Evolutionary conservation across 129 eudicot species (phyloP), one percentile per base, ranked within the genome.

Genomic region (Artemisia tridentata): DNA sequence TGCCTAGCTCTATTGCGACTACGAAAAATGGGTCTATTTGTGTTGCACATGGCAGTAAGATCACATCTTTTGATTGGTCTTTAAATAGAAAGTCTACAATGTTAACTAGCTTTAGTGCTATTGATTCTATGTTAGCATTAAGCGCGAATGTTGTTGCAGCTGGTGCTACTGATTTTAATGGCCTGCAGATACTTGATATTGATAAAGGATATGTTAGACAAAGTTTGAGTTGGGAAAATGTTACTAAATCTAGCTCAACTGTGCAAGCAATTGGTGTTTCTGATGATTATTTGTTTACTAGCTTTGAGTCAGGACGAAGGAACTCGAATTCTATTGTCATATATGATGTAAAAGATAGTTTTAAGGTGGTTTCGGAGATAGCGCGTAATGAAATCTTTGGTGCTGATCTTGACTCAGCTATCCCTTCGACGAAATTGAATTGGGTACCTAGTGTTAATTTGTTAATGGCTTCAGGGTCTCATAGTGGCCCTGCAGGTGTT

Each of bases 381-480:
- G 92, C 88, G 19, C 85, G 65, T 45, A 78, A 79, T 68, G 96
- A 89, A 76, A 87, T 93, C 8, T 90, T 81, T 76, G 97, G 98
- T 45, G 96, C 97, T 68, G 85, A 93, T 47, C 76, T 90, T 29
- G 84, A 75, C 78, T 85, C 92, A 7, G 91, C 90, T 0, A 85
- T 93, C 70, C 98, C 96, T 2, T 85, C 97, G 2, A 93, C 98
- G 1, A 93, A 89, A 72, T 61, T 93, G 78, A 83, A 38, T 34
- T 93, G 98, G 97, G 83, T 87, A 63, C 69, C 98, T 1, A 85
- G 84, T 67, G 74, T 82, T 64, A 89, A 84, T 63, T 29, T 89
- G 82, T 78, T 93, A 80, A 89, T 93, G 97, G 92, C 98, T 41
- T 87, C 96, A 7, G 98, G 97, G 69, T 89, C 92, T 17, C 98